Percentiles rank a stretch among this genome's conserved stretches.
phyloP scores from a whole-genome alignment of 768 basidiomycete species.

The Russula sp. region DNA sequence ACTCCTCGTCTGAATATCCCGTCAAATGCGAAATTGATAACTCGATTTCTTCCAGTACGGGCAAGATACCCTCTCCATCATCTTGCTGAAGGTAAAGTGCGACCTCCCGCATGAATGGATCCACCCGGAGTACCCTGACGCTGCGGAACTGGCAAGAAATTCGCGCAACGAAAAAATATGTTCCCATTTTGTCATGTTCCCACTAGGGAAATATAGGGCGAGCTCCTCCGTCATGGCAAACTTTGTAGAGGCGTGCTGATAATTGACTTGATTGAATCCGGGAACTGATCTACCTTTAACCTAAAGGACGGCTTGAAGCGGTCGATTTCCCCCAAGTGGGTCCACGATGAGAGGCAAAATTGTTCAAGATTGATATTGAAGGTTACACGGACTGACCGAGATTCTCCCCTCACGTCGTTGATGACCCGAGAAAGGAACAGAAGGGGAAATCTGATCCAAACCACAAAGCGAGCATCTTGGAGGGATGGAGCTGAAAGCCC shows the following conservation, averaged over 20 bases:
- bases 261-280: neutral
- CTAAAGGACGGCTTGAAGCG: neutral
- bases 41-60: conserved; percentile 3
- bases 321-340: neutral
- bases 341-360: neutral
- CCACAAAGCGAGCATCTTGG: neutral
- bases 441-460: neutral
- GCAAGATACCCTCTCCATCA: neutral
- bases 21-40: neutral
- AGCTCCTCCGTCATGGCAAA: neutral
- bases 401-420: neutral
- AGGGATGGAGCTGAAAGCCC: conserved; percentile 8
- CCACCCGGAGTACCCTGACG: neutral
- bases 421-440: neutral
- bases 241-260: neutral
- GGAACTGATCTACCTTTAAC: neutral
- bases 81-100: neutral
- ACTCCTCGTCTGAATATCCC: too few species aligned
- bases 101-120: neutral
- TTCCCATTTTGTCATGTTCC: neutral
- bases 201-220: neutral
- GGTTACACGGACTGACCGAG: too few species aligned
- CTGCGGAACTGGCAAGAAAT: neutral
- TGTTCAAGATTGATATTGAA: accelerated
- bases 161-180: neutral